These are phyloP conservation scores for Coffea canephora DNA, from an alignment of 257 asterid species.

Conservation along the genomic window DNA sequence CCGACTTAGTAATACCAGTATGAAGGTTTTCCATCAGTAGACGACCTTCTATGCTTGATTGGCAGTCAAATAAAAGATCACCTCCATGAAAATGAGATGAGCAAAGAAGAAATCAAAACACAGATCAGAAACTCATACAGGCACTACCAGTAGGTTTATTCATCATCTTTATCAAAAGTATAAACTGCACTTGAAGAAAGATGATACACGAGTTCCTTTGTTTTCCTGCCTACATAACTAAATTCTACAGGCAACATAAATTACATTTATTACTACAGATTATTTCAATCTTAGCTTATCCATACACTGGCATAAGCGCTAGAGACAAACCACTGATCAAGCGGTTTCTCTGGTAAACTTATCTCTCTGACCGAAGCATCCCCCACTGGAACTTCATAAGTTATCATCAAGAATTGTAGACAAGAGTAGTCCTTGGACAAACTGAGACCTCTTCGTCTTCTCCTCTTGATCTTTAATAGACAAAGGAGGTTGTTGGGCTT, in stretches of 20 bases:
- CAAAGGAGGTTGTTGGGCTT: conserved; percentile 60
- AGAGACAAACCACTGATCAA: conserved; percentile 11
- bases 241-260: conserved; percentile 28
- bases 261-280: conserved; percentile 43
- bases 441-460: conserved; percentile 68
- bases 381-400: conserved; percentile 25
- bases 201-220: conserved; percentile 24
- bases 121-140: background rate
- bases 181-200: conserved; percentile 27
- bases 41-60: background rate
- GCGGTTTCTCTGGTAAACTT: conserved; percentile 18
- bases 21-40: too few relatives aligned
- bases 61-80: background rate
- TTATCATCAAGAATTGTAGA: conserved; percentile 67
- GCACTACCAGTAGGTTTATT: conserved; percentile 20
- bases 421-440: conserved; percentile 70
- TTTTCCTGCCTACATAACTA: conserved; percentile 33
- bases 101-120: background rate
- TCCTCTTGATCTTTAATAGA: conserved; percentile 85
- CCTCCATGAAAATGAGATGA: background rate
- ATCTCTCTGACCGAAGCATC: background rate
- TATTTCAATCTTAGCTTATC: conserved; percentile 37
- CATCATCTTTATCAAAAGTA: conserved; percentile 32
- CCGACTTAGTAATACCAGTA: too few relatives aligned
- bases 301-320: conserved; percentile 27